Percentiles rank a stretch among this genome's conserved stretches.
These are phyloP conservation scores for Waitea zeae DNA, from an alignment of 1,284 basidiomycete species.

Conservation along the genomic window DNA sequence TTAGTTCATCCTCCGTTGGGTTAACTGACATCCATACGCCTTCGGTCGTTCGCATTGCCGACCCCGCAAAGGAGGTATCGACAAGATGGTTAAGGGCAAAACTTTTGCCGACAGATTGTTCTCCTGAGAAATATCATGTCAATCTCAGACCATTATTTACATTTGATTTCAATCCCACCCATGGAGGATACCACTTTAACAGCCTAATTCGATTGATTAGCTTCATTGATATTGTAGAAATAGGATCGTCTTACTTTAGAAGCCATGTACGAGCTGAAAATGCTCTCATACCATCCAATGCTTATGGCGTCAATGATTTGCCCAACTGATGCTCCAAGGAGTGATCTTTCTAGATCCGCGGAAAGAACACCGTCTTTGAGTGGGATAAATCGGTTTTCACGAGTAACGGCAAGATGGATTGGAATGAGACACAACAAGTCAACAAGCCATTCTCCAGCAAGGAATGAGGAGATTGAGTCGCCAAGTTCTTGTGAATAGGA, in stretches of 20 bases:
- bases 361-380: constrained; percentile 40
- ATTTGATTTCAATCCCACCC: no score
- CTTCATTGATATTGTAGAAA: not conserved
- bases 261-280: constrained; percentile 45
- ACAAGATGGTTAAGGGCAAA: constrained; percentile 43
- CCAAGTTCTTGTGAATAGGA: constrained; percentile 5
- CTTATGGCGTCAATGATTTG: constrained; percentile 37
- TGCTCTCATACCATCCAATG: constrained; percentile 49
- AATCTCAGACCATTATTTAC: no score
- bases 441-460: constrained; percentile 43
- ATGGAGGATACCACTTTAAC: constrained; percentile 49
- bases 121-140: constrained; percentile 13
- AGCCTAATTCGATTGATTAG: constrained; percentile 17
- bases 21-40: constrained; percentile 55
- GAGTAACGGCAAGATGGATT: constrained; percentile 39
- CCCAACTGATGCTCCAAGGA: constrained; percentile 41
- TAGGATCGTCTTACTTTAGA: constrained; percentile 21
- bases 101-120: constrained; percentile 49
- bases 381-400: constrained; percentile 40
- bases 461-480: constrained; percentile 17
- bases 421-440: constrained; percentile 45
- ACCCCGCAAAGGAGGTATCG: constrained; percentile 49
- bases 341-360: constrained; percentile 25
- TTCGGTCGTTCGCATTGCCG: constrained; percentile 52
- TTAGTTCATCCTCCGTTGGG: constrained; percentile 31